These are phyloP conservation scores for Caryopteris hybrid DNA, from an alignment of 305 asterid genomes.

Conservation along the genomic window DNA sequence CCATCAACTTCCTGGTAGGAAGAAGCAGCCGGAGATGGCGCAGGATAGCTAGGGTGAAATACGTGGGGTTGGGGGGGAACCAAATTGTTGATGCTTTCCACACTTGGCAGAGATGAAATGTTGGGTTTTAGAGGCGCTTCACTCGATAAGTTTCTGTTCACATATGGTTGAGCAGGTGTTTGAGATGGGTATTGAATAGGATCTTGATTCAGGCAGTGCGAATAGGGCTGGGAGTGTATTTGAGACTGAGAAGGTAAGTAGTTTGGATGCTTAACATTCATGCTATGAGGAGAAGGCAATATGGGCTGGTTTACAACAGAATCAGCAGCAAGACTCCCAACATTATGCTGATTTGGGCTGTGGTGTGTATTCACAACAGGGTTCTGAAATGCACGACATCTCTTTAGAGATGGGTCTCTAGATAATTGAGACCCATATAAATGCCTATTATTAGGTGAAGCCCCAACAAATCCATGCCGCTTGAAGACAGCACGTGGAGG, in stretches of 20 bases:
- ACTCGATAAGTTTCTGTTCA: slow-evolving; percentile 16
- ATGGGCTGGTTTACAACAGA: slow-evolving; percentile 10
- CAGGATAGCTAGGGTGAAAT: slow-evolving; percentile 21
- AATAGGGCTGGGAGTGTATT: slow-evolving; percentile 12
- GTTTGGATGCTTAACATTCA: slow-evolving; percentile 13
- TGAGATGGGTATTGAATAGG: slow-evolving; percentile 27
- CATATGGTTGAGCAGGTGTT: slow-evolving; percentile 30
- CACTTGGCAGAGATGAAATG: slow-evolving; percentile 19
- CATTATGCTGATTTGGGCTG: slow-evolving; percentile 13
- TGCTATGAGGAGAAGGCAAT: slow-evolving; percentile 19
- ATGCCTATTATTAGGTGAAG: slow-evolving; percentile 20
- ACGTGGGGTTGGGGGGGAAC: slow-evolving; percentile 12
- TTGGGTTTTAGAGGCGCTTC: slow-evolving; percentile 14
- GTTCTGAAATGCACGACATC: slow-evolving; percentile 24
- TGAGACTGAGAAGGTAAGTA: slow-evolving; percentile 14
- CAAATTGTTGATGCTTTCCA: slow-evolving; percentile 13
- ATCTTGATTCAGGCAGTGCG: slow-evolving; percentile 20
- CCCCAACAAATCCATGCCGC: slow-evolving; percentile 30
- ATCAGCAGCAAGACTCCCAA: slow-evolving; percentile 17
- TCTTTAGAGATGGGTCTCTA: slow-evolving; percentile 19
- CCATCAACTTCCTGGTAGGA: slow-evolving; percentile 20
- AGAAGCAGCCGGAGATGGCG: slow-evolving; percentile 26
- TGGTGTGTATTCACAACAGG: slow-evolving; percentile 1
- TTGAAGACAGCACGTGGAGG: slow-evolving; percentile 34
- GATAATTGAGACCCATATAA: slow-evolving; percentile 19